Evolutionary conservation across 2,329 filamentous ascomycete genomes (phyloP), one percentile per base, ranked within the genome.

Genomic region (Colletotrichum tabaci): DNA sequence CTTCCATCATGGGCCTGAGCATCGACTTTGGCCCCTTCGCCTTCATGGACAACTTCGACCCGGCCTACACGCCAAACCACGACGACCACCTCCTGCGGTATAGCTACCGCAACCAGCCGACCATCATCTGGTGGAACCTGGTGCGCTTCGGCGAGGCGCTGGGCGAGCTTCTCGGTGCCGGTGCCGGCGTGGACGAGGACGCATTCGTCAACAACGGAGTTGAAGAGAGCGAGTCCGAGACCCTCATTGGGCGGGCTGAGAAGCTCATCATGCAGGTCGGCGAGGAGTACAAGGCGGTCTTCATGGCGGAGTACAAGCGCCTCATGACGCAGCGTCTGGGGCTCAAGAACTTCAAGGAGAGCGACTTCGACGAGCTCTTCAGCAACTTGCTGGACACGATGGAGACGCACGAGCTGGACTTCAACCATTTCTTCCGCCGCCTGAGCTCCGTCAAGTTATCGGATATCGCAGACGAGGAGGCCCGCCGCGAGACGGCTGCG

Each of bases 51-150:
- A 95, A 95, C 78, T 99, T 98, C 78, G 96, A 99, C 77, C 96
- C 96, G 0, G 86, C 88, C 18, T 99, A 98, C 81, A 99, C 96
- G 0, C 96, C 96, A 1, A 99, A 99, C 79, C 96, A 99, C 80
- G 96, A 99, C 81, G 96, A 99, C 78, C 88, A 93, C 78, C 88
- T 93, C 84, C 85, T 97, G 40, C 90, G 96, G 57, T 99, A 99
- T 80, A 92, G 91, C 75, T 99, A 98, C 85, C 92, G 92, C 75
- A 98, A 98, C 80, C 96, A 99, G 79, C 95, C 96, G 0, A 95
- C 92, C 53, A 93, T 99, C 68, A 96, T 99, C 78, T 99, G 96
- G 96, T 99, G 96, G 96, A 98, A 98, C 77, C 87, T 98, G 0
- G 94, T 98, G 1, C 91, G 96, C 1, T 88, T 99, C 0, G 96